Conservation (phyloP, 305 asterid genomes). For the Nicotiana rustica region DNA sequence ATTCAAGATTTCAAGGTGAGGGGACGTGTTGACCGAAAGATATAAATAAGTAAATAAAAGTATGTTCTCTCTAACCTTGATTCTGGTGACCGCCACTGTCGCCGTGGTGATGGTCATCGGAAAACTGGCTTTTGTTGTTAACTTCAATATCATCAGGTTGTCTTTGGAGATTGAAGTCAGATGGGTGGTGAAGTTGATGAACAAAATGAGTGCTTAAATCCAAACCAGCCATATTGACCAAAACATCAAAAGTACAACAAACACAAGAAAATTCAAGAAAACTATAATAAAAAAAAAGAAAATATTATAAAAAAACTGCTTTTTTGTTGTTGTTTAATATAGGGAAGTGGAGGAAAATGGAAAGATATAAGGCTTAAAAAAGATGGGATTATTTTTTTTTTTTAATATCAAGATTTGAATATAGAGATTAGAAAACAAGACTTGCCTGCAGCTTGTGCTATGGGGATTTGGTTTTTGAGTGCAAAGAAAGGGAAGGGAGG, state of each 20-base stretch:
- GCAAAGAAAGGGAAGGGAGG: slow-evolving; percentile 31
- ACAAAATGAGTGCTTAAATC: slow-evolving; percentile 31
- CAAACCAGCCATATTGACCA: slow-evolving; percentile 35
- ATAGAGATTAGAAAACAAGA: slow-evolving; percentile 30
- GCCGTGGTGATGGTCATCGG: slow-evolving; percentile 21
- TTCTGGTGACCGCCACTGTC: slow-evolving; percentile 11
- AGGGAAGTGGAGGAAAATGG: slow-evolving; percentile 21
- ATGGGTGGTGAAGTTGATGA: slow-evolving; percentile 31
- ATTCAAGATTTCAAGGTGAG: not conserved
- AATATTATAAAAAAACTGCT: slow-evolving; percentile 17
- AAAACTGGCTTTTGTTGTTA: slow-evolving; percentile 16
- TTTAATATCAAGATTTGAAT: slow-evolving; percentile 18
- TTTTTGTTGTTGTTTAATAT: not conserved
- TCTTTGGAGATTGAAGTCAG: slow-evolving; percentile 32
- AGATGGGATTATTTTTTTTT: not conserved
- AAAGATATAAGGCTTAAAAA: not conserved
- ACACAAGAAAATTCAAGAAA: not conserved
- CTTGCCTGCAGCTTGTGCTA: not conserved
- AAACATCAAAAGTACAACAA: slow-evolving; percentile 32
- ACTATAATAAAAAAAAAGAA: slow-evolving; percentile 27
- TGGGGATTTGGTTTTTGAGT: slow-evolving; percentile 31
- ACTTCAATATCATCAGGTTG: slow-evolving; percentile 20
- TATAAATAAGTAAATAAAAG: not conserved
- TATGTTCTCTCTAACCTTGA: slow-evolving; percentile 17
- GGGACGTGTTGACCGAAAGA: not conserved